Conservation (phyloP, 352 stramenopile species). For the Pythium aristosporum region DNA sequence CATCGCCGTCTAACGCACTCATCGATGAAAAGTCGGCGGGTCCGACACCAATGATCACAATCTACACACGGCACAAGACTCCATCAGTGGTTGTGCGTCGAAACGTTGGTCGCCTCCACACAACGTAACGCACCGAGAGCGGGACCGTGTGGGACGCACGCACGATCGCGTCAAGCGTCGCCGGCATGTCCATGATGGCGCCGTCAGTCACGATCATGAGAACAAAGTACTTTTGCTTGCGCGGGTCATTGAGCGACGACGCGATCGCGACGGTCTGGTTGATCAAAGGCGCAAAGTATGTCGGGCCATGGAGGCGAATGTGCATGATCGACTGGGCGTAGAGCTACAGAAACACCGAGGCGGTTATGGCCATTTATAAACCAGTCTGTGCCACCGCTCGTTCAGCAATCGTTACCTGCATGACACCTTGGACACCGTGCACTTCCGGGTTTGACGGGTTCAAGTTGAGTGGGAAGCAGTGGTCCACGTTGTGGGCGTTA, state of each 20-base stretch:
- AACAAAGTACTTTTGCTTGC: constrained; percentile 84
- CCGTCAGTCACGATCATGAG: constrained; percentile 88
- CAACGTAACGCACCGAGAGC: constrained; percentile 37
- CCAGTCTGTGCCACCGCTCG: neutral
- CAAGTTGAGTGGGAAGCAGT: constrained; percentile 91
- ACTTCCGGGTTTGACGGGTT: constrained; percentile 75
- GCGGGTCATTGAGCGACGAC: constrained; percentile 36
- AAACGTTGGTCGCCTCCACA: neutral
- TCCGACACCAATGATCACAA: constrained; percentile 79
- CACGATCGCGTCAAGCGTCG: constrained; percentile 56
- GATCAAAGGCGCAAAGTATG: constrained; percentile 59
- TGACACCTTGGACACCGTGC: constrained; percentile 62
- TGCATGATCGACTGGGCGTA: constrained; percentile 53
- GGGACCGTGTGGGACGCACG: constrained; percentile 50
- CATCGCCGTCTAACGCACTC: constrained; percentile 61
- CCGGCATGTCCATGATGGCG: constrained; percentile 87
- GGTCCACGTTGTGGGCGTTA: constrained; percentile 57
- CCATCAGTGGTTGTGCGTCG: neutral
- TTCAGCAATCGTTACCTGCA: constrained; percentile 37
- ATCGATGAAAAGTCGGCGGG: constrained; percentile 71
- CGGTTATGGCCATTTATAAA: neutral
- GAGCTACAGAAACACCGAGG: constrained; percentile 25
- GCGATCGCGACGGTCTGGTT: constrained; percentile 53
- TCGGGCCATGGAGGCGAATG: constrained; percentile 56
- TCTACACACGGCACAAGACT: constrained; percentile 23